A percentile compares a stretch with the other conserved stretches of the same genome.
These are phyloP conservation scores for Epichloe bromicola DNA, from an alignment of 2,329 filamentous ascomycete genomes.

Conservation along the genomic window DNA sequence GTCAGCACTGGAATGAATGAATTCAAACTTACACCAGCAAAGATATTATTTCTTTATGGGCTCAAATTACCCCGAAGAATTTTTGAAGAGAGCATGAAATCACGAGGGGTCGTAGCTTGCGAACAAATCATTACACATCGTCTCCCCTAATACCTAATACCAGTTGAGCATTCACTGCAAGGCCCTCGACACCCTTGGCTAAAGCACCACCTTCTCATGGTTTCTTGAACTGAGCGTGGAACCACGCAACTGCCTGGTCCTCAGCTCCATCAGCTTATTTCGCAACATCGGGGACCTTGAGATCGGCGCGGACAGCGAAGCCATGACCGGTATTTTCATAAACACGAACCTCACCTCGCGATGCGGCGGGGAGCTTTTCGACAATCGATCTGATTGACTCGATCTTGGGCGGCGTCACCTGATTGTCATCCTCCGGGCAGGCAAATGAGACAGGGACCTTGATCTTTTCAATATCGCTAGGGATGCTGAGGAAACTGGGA, in stretches of 20 bases:
- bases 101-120: too few relatives aligned
- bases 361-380: conserved; percentile 17
- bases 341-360: conserved; percentile 23
- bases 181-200: too few relatives aligned
- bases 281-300: conserved; percentile 12
- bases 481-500: conserved; percentile 34
- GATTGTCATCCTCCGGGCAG: conserved; percentile 31
- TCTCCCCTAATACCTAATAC: too few relatives aligned
- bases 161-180: too few relatives aligned
- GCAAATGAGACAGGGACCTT: conserved; percentile 32
- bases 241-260: conserved; percentile 22
- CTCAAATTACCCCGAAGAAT: too few relatives aligned
- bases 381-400: conserved; percentile 22
- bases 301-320: conserved; percentile 24
- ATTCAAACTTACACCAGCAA: too few relatives aligned
- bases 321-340: conserved; percentile 28
- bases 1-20: too few relatives aligned
- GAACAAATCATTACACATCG: too few relatives aligned
- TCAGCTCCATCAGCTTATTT: conserved; percentile 18
- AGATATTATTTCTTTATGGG: too few relatives aligned
- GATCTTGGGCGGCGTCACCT: conserved; percentile 19
- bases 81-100: too few relatives aligned
- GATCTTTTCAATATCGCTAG: conserved; percentile 32
- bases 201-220: neutral
- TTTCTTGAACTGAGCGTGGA: conserved; percentile 13